Evolutionary conservation across 257 asterid species (phyloP).

Genomic region (Plantago ovata): DNA sequence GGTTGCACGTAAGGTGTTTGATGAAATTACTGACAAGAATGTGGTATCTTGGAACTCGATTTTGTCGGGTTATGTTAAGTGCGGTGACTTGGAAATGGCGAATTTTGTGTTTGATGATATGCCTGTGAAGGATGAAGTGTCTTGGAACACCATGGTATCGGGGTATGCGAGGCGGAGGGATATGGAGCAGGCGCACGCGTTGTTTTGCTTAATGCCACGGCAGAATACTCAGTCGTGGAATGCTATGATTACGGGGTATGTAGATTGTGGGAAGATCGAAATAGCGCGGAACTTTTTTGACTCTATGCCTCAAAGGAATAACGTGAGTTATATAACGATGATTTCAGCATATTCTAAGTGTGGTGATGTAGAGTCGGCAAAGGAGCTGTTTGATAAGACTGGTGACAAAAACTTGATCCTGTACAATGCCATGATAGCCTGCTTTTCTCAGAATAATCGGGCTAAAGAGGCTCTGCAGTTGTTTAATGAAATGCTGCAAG

Average conservation of each 20-base stretch:
- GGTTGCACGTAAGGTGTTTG: constrained; percentile 58
- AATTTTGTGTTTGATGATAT: constrained; percentile 59
- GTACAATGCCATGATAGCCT: constrained; percentile 79
- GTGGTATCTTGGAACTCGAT: constrained; percentile 85
- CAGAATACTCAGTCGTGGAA: constrained; percentile 80
- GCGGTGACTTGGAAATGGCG: constrained; percentile 55
- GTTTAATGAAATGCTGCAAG: constrained; percentile 61
- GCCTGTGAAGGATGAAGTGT: constrained; percentile 65
- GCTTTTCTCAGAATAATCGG: constrained; percentile 63
- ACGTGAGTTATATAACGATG: constrained; percentile 64
- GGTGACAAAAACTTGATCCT: constrained; percentile 38
- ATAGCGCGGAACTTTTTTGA: constrained; percentile 61
- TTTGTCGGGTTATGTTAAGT: constrained; percentile 56
- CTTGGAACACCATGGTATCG: constrained; percentile 74
- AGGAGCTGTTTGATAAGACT: constrained; percentile 39
- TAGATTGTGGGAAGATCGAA: constrained; percentile 56
- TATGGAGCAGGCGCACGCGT: constrained; percentile 58
- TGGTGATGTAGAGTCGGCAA: constrained; percentile 68
- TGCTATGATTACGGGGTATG: constrained; percentile 57
- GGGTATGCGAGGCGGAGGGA: constrained; percentile 50
- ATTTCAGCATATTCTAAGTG: constrained; percentile 67
- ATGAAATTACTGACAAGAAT: constrained; percentile 52
- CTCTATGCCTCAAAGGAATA: constrained; percentile 54
- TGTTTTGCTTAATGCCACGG: constrained; percentile 64
- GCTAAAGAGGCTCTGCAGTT: constrained; percentile 70